These are phyloP conservation scores for Tephrocybe sp. DNA, from an alignment of 768 basidiomycete genomes.

Conservation along the genomic window DNA sequence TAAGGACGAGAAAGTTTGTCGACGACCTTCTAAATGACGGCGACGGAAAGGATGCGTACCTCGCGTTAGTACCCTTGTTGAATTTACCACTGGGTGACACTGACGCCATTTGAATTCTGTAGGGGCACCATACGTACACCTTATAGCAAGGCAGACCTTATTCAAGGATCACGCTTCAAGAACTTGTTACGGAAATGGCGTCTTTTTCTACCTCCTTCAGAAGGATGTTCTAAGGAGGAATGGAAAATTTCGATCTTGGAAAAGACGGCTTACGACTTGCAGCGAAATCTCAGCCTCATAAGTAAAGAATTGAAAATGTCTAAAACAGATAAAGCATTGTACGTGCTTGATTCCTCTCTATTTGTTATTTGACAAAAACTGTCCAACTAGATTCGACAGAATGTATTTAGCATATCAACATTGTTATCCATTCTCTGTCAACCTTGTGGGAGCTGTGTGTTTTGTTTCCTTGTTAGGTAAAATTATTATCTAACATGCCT, in stretches of 20 bases:
- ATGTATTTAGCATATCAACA: constrained; percentile 10
- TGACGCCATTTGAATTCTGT: neutral
- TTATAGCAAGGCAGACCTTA: neutral
- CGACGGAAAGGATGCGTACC: neutral
- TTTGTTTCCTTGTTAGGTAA: no score
- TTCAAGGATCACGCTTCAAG: neutral
- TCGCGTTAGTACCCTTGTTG: constrained; percentile 10
- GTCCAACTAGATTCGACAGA: constrained; percentile 1
- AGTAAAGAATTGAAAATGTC: neutral
- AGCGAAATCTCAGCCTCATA: no score
- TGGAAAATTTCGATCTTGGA: constrained; percentile 9
- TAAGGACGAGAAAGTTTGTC: constrained; percentile 9
- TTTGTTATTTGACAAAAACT: neutral
- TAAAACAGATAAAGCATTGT: neutral
- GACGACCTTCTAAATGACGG: constrained; percentile 10
- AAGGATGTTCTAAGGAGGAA: neutral
- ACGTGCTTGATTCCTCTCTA: neutral
- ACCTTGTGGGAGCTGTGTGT: constrained; percentile 16
- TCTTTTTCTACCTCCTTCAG: neutral
- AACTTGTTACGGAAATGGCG: neutral
- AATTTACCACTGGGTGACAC: neutral
- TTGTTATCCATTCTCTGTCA: constrained; percentile 10
- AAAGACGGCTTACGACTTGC: neutral
- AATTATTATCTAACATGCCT: no score
- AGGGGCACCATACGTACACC: constrained; percentile 12